phyloP scores from a whole-genome alignment of 306 rosid genomes.

The Malus sieversii region DNA sequence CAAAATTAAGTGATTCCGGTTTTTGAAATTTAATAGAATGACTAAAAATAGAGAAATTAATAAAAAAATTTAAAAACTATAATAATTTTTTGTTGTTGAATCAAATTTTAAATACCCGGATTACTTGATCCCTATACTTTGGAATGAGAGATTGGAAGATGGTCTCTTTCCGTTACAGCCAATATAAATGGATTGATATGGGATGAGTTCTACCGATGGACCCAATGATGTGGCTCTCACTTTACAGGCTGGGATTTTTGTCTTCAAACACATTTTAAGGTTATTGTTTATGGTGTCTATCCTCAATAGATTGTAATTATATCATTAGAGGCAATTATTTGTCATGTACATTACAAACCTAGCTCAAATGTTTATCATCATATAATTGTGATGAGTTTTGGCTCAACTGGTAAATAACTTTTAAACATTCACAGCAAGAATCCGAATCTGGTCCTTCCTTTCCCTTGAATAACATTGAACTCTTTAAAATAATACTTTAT shows the following conservation, averaged over 20 bases:
- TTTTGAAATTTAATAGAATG: no score
- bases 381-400: not conserved
- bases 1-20: no score
- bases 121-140: no score
- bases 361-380: not conserved
- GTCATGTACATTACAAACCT: not conserved
- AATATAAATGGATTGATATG: constrained; percentile 37
- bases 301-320: not conserved
- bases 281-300: not conserved
- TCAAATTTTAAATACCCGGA: no score
- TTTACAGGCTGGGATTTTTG: constrained; percentile 3
- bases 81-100: no score
- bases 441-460: no score
- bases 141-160: rapidly evolving
- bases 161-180: constrained; percentile 19
- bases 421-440: no score
- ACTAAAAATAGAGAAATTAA: no score
- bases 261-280: not conserved
- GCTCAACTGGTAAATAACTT: no score
- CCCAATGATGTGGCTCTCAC: constrained; percentile 5
- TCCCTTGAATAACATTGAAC: no score
- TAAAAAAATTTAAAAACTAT: no score
- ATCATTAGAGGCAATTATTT: not conserved
- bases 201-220: constrained; percentile 8
- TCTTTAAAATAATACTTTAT: no score